These are phyloP conservation scores for Wickerhamomyces chambardii DNA, from an alignment of 805 yeast genomes.

Conservation along the genomic window DNA sequence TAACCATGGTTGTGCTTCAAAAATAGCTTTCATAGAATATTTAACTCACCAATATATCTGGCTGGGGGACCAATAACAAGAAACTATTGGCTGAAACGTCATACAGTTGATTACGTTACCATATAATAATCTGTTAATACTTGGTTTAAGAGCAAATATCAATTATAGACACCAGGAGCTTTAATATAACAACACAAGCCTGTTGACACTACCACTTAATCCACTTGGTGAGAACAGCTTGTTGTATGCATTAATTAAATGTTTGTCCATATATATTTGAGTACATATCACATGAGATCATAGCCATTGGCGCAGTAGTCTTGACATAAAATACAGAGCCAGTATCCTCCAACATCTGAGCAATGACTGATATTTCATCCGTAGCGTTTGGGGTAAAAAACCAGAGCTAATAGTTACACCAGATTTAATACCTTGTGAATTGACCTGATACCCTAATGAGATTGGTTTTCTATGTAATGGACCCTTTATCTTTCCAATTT, in stretches of 20 bases:
- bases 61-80: constrained; percentile 28
- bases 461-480: constrained; percentile 65
- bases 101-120: constrained; percentile 16
- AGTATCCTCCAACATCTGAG: constrained; percentile 25
- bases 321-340: constrained; percentile 51
- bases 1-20: neutral
- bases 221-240: constrained; percentile 39
- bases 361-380: constrained; percentile 29
- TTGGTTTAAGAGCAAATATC: constrained; percentile 13
- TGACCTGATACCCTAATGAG: constrained; percentile 39
- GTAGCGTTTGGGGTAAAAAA: constrained; percentile 24
- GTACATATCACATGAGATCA: constrained; percentile 39
- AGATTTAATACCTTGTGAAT: constrained; percentile 36
- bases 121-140: neutral
- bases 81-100: constrained; percentile 21
- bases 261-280: constrained; percentile 38
- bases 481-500: constrained; percentile 44
- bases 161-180: constrained; percentile 34
- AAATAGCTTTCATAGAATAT: constrained; percentile 25
- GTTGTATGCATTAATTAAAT: constrained; percentile 34
- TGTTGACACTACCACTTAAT: constrained; percentile 49
- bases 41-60: constrained; percentile 18
- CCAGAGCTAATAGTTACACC: constrained; percentile 41
- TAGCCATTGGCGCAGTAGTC: constrained; percentile 43
- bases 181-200: constrained; percentile 47